Conservation (phyloP, 164 flowering plant species). For the Aristolochia fimbriata region DNA sequence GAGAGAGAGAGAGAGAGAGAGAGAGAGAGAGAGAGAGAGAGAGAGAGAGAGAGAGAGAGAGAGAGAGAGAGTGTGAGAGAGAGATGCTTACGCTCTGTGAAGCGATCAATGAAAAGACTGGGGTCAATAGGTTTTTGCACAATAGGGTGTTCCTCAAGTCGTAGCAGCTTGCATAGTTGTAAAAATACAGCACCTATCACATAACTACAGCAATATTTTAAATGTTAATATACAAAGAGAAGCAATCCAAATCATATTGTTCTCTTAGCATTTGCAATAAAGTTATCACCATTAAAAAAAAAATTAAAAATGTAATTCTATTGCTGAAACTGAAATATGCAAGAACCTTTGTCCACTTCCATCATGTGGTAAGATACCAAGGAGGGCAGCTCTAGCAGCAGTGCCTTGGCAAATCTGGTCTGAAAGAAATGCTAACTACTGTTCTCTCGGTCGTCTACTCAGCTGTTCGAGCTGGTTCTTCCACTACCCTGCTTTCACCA, state of each 20-base stretch:
- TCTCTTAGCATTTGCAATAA: no score
- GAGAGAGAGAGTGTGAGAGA: background rate
- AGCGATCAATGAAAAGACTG: conserved; percentile 70
- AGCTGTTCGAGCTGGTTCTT: conserved; percentile 99
- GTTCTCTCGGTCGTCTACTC: conserved; percentile 92
- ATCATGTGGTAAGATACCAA: no score
- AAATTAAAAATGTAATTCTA: no score
- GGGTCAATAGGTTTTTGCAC: conserved; percentile 85
- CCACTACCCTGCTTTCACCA: conserved; percentile 76
- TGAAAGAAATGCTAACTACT: conserved; percentile 74
- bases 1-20: no score
- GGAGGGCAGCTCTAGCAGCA: no score
- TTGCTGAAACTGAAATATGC: background rate
- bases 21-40: no score
- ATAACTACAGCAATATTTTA: conserved; percentile 41
- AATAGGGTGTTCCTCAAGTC: conserved; percentile 55
- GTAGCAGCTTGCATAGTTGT: conserved; percentile 70
- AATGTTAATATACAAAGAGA: conserved; percentile 1
- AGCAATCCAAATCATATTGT: background rate
- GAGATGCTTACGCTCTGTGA: conserved; percentile 42
- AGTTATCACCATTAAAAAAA: no score
- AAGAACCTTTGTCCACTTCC: background rate
- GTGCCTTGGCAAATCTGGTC: no score
- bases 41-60: no score
- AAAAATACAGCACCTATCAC: conserved; percentile 89